Base-by-base conservation (phyloP, 352 stramenopile species). In the Phytophthora tentaculata region DNA sequence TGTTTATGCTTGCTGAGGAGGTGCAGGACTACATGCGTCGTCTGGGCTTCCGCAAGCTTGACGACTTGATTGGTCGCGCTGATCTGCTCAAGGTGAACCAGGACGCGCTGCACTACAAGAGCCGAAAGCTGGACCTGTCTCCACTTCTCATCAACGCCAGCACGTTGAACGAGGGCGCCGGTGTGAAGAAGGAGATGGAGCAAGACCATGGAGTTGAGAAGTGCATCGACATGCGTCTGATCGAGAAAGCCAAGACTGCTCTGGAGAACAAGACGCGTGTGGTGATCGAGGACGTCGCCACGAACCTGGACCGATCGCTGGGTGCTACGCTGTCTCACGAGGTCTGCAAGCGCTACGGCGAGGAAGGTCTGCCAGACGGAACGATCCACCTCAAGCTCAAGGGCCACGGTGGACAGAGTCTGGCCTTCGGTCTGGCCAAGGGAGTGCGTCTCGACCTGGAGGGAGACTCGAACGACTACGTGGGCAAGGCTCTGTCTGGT, bases 391-490 rank as follows among this genome's bases (percentile, higher is more conserved):
- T 99, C 53, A 98, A 98, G 54, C 74, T 99, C 28, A 87, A 90
- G 57, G 96, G 96, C 44, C 94, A 98, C 66, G 94, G 89, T 32
- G 96, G 96, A 20, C 96, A 99, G 83, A 97, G 86, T 65, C 80
- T 99, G 65, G 96, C 79, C 26, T 98, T 98, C 60, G 93, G 92
- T 56, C 78, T 98, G 64, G 92, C 92, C 0, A 97, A 97, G 76
- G 96, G 96, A 69, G 88, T 99, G 47, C 95, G 87, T 50, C 84
- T 98, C 39, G 91, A 95, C 61, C 71, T 92, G 24, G 83, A 97
- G 48, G 97, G 97, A 45, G 97, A 99, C 81, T 95, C 94, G 43
- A 98, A 99, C 77, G 97, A 99, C 77, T 98, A 98, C 70, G 93
- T 97, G 23, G 96, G 95, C 67, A 99, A 98, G 81, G 90, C 94